Evolutionary conservation across 192 early-diverging fungal genomes (phyloP), one percentile per base, ranked within the genome.

Genomic region (Entomortierella parvispora): DNA sequence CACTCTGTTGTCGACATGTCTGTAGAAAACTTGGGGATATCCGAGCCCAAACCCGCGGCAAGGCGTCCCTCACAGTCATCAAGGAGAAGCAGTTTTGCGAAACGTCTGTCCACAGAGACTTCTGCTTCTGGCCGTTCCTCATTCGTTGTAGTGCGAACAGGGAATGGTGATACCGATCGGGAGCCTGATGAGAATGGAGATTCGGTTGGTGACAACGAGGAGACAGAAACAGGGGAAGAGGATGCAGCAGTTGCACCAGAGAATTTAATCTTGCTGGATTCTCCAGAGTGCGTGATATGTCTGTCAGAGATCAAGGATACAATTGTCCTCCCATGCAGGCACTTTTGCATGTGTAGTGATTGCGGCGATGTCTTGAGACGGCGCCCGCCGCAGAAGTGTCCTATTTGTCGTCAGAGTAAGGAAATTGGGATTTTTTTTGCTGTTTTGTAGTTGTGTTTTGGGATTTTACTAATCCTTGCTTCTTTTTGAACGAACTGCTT

Each of bases 241-340:
- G 48, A 53, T 47, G 57, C 45, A 1, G 56, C 42, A 4, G 49
- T 34, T 2, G 65, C 58, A 26, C 47, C 43, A 6, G 42, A 40
- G 44, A 68, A 68, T 22, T 43, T 77, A 54, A 65, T 77, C 5
- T 42, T 77, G 1, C 25, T 77, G 23, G 83, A 89, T 26, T 69
- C 81, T 43, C 84, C 80, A 9, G 90, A 93, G 43, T 94, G 93
- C 68, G 88, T 90, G 25, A 90, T 93, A n/a, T 94, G 93, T 69
- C 77, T 94, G 59, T 86, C 89, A 10, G 90, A 91, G 40, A 83
- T 87, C 26, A 89, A 87, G 57, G 88, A 91, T 68, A 92, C 91
- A 1, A 81, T 92, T 6, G 84, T 94, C 15, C 65, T 94, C 43
- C 93, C 93, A 10, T 94, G 93, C 55, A 81, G 93, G n/a, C 93